Evolutionary conservation across 2,329 filamentous ascomycete species (phyloP).

Genomic region (Beauveria bassiana): DNA sequence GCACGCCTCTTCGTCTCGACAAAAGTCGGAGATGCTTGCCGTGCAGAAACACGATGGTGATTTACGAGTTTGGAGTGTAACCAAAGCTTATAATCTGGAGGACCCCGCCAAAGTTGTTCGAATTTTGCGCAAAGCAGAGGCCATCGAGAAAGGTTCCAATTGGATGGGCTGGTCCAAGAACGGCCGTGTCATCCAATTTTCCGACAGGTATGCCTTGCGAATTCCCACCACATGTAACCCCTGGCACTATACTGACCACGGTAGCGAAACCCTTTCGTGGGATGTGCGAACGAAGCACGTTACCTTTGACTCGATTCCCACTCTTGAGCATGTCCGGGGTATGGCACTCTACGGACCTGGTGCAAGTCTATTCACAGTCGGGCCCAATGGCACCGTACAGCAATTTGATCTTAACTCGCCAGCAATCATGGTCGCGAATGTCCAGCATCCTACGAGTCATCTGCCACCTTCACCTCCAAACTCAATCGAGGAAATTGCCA

Average conservation of each 20-base stretch:
- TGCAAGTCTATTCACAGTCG: slow-evolving; percentile 86
- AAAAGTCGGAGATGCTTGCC: slow-evolving; percentile 96
- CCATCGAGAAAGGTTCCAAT: slow-evolving; percentile 66
- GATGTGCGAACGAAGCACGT: slow-evolving; percentile 98
- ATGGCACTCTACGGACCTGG: slow-evolving; percentile 84
- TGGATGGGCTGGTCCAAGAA: slow-evolving; percentile 99
- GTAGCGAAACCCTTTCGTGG: slow-evolving; percentile 85
- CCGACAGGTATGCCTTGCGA: slow-evolving; percentile 64
- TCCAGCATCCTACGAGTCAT: slow-evolving; percentile 74
- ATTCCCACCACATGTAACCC: slow-evolving; percentile 14
- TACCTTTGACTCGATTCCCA: slow-evolving; percentile 81
- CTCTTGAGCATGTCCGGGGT: slow-evolving; percentile 70
- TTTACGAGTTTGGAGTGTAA: slow-evolving; percentile 90
- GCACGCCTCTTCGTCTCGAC: slow-evolving; percentile 93
- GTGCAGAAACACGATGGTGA: slow-evolving; percentile 89
- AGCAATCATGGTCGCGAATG: slow-evolving; percentile 72
- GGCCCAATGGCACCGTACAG: slow-evolving; percentile 80
- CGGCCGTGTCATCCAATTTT: slow-evolving; percentile 86
- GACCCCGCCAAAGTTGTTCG: slow-evolving; percentile 84
- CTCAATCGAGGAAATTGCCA: slow-evolving; percentile 63
- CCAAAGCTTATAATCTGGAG: slow-evolving; percentile 64
- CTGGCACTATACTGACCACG: slow-evolving; percentile 25
- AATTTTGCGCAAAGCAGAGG: slow-evolving; percentile 73
- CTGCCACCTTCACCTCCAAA: slow-evolving; percentile 77
- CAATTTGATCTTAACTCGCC: slow-evolving; percentile 90